These are phyloP conservation scores for Thelonectria rubi DNA, from an alignment of 2,329 filamentous ascomycete genomes.

Conservation along the genomic window DNA sequence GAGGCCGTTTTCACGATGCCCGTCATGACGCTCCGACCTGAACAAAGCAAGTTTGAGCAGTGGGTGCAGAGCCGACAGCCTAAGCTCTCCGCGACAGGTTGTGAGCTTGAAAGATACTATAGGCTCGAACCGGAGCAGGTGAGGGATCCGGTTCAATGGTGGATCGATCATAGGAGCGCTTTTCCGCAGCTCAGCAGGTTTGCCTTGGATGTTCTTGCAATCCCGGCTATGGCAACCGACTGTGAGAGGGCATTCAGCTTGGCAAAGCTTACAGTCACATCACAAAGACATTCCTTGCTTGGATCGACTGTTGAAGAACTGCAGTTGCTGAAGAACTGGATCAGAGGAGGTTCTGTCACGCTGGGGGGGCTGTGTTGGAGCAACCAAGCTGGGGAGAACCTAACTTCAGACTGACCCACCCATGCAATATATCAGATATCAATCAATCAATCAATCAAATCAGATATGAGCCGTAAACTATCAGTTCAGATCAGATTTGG, in stretches of 20 bases:
- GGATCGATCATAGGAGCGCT: slow-evolving; percentile 19
- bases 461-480: slow-evolving; percentile 13
- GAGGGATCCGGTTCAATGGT: not conserved
- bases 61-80: slow-evolving; percentile 11
- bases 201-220: slow-evolving; percentile 6
- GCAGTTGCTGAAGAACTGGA: slow-evolving; percentile 2
- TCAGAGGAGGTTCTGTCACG: slow-evolving; percentile 1
- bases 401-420: slow-evolving; percentile 3
- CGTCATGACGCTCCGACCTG: slow-evolving; percentile 19
- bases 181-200: slow-evolving; percentile 21
- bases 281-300: slow-evolving; percentile 8
- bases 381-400: slow-evolving; percentile 5
- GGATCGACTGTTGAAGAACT: slow-evolving; percentile 2
- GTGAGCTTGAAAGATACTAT: slow-evolving; percentile 11
- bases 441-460: slow-evolving; percentile 19
- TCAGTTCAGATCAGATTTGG: slow-evolving; percentile 21
- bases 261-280: slow-evolving; percentile 18
- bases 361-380: slow-evolving; percentile 1
- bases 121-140: slow-evolving; percentile 8
- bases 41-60: slow-evolving; percentile 13
- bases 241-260: slow-evolving; percentile 25
- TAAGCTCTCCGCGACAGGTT: slow-evolving; percentile 14
- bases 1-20: no score
- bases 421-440: slow-evolving; percentile 20
- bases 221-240: slow-evolving; percentile 13